Conservation (phyloP, 73 alveolate species). For the Urostyla sp. region DNA sequence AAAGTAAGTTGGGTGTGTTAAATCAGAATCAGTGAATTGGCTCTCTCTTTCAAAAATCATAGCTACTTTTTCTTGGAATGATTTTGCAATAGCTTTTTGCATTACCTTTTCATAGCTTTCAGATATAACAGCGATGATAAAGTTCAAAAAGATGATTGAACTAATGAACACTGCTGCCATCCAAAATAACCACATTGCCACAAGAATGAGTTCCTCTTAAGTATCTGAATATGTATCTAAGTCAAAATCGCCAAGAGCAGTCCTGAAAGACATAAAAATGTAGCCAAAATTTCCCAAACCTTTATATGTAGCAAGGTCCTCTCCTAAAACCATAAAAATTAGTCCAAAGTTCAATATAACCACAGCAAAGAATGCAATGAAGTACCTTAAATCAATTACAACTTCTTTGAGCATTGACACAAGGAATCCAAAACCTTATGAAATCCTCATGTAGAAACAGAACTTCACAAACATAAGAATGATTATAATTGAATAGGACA, state of each 20-base stretch:
- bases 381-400: background rate
- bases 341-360: background rate
- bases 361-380: slow-evolving; percentile 4
- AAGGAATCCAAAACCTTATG: slow-evolving; percentile 8
- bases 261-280: slow-evolving; percentile 8
- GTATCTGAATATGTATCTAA: background rate
- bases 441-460: slow-evolving; percentile 34
- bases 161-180: background rate
- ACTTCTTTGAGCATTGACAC: slow-evolving; percentile 26
- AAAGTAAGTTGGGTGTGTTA: background rate
- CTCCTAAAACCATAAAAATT: background rate
- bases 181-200: slow-evolving; percentile 23
- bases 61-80: background rate
- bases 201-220: background rate
- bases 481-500: background rate
- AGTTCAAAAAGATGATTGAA: slow-evolving; percentile 6
- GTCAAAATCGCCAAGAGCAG: slow-evolving; percentile 17
- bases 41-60: slow-evolving; percentile 29
- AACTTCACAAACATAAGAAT: background rate
- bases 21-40: background rate
- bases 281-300: background rate
- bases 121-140: slow-evolving; percentile 25
- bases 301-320: background rate
- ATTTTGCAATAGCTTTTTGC: background rate
- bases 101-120: slow-evolving; percentile 19